Evolutionary conservation across 176 grass and related monocot genomes (phyloP), one percentile per base, ranked within the genome.

Genomic region (Alloteropsis semialata): DNA sequence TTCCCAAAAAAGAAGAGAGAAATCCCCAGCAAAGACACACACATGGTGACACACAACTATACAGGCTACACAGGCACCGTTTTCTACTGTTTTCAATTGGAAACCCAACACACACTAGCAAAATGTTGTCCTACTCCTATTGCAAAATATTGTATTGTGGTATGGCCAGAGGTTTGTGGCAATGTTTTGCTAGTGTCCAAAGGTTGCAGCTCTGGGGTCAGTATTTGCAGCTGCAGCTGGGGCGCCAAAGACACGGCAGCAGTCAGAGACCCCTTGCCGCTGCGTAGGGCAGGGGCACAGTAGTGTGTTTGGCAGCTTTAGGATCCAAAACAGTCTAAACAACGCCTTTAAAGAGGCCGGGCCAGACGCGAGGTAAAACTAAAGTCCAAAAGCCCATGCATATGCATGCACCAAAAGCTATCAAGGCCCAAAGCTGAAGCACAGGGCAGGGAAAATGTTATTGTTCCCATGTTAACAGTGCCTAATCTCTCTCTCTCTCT

Each of bases 261-360:
- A 57, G 69, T 45, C 71, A 49, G 51, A 37, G 51, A 38, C 38
- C 0, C 38, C 55, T 11, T 42, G 19, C 28, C 7, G 7, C n/a
- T 9, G 32, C 11, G n/a, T n/a, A n/a, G n/a, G n/a, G n/a, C n/a
- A n/a, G 30, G 24, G 48, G n/a, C 24, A 71, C 69, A 21, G 44
- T 72, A 25, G 28, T n/a, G 27, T 16, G n/a, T 79, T 46, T 72
- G 65, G n/a, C 79, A 65, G 86, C 65, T 57, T 83, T 78, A 63
- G 74, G 72, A 78, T 88, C 56, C 74, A 62, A 78, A 25, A 78
- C 65, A 65, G 80, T 73, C 81, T 84, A 79, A 88, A 88, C 86
- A 65, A 88, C 18, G 55, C 45, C 86, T 88, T 78, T 88, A 88
- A 88, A 88, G 74, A n/a, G n/a, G n/a, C n/a, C 58, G 58, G 56